Percentiles rank a stretch among this genome's conserved stretches.
These are phyloP conservation scores for Cairneyella variabilis DNA, from an alignment of 495 filamentous ascomycete species.

Conservation along the genomic window DNA sequence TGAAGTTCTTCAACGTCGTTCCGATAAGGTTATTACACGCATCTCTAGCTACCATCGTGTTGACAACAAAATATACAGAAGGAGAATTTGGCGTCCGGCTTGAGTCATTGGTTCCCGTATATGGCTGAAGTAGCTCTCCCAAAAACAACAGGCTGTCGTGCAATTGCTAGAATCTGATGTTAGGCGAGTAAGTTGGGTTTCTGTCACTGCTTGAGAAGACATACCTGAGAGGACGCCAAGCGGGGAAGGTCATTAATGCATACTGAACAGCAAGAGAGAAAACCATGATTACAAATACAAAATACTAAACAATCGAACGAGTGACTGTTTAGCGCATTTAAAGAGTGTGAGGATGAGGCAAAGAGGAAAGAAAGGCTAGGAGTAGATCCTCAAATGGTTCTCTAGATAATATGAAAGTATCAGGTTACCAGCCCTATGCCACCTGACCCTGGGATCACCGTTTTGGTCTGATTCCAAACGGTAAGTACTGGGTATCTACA, in stretches of 20 bases:
- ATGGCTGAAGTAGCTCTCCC: not conserved
- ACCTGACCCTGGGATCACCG: too few species aligned
- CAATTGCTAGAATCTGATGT: not conserved
- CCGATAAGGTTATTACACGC: not conserved
- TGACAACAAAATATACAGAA: conserved; percentile 2
- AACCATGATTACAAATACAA: not conserved
- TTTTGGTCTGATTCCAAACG: too few species aligned
- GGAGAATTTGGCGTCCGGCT: not conserved
- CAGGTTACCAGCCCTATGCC: too few species aligned
- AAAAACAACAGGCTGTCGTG: not conserved
- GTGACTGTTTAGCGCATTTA: too few species aligned
- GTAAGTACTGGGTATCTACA: too few species aligned
- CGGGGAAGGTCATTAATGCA: not conserved
- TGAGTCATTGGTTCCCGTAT: not conserved
- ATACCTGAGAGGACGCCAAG: not conserved
- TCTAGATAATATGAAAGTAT: too few species aligned
- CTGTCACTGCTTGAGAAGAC: not conserved
- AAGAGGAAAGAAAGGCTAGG: too few species aligned
- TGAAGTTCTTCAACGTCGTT: not conserved
- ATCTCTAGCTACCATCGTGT: conserved; percentile 3
- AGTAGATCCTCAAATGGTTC: too few species aligned
- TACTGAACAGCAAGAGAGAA: not conserved
- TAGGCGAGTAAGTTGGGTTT: not conserved
- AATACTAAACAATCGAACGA: not conserved
- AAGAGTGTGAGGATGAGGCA: too few species aligned